Conservation (phyloP, 2,329 filamentous ascomycete species). For the Phialophora verrucosa region DNA sequence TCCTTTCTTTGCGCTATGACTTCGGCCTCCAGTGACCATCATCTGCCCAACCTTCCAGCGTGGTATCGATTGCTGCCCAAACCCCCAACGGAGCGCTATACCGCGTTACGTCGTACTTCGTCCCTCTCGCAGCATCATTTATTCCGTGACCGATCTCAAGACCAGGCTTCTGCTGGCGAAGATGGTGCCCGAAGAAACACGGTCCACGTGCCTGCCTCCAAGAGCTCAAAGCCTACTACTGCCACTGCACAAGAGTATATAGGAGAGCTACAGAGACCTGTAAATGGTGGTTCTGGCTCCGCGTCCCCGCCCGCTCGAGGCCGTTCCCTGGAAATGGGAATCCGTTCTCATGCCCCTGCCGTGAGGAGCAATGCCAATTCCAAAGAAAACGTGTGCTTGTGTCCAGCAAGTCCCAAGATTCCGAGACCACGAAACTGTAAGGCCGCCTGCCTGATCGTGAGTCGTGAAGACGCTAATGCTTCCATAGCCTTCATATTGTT, state of each 20-base stretch:
- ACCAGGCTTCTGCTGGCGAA: conserved; percentile 16
- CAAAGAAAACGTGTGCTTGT: conserved; percentile 62
- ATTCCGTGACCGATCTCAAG: conserved; percentile 28
- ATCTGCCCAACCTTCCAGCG: conserved; percentile 47
- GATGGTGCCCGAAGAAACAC: conserved; percentile 32
- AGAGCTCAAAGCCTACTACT: conserved; percentile 7
- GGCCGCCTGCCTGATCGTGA: conserved; percentile 43
- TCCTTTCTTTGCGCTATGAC: conserved; percentile 42
- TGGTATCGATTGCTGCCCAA: conserved; percentile 55
- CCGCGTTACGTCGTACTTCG: conserved; percentile 44
- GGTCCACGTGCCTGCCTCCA: conserved; percentile 21
- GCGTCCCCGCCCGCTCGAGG: conserved; percentile 20
- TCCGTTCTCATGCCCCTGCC: conserved; percentile 8
- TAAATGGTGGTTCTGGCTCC: conserved; percentile 18
- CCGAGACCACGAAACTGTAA: conserved; percentile 73
- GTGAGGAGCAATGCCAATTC: conserved; percentile 11
- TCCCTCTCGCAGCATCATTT: conserved; percentile 41
- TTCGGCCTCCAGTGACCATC: conserved; percentile 33
- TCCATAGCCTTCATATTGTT: conserved; percentile 94
- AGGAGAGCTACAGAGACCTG: conserved; percentile 11
- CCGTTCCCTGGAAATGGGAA: conserved; percentile 22
- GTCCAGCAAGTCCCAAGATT: conserved; percentile 73
- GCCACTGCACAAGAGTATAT: conserved; percentile 15
- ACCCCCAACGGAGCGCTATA: conserved; percentile 42
- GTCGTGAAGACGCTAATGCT: conserved; percentile 26